Base-by-base conservation (phyloP, 2,329 filamentous ascomycete species). In the Ophiostoma sp. region DNA sequence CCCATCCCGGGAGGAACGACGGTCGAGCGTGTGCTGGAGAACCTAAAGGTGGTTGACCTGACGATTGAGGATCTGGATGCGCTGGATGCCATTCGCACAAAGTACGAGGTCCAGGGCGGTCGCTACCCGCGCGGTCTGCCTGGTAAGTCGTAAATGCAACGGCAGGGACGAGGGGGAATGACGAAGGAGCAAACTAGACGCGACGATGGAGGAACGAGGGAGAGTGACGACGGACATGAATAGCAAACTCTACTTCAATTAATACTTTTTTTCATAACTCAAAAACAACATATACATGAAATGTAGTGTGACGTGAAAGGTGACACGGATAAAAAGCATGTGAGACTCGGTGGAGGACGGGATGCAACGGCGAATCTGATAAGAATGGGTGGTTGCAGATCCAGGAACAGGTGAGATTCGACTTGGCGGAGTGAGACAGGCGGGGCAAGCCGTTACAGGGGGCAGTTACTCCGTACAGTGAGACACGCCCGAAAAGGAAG, bases 11-110 rank as follows among this genome's bases (percentile, higher is more conserved):
- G 80, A 2, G 80, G 79, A 19, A 81, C 83, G 0, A 85, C 80
- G 9, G 78, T 79, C 31, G 81, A 79, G 28, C 81, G 86, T 15
- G 80, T 88, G 5, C 73, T 80, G 22, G 87, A 89, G 79, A 89
- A 89, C 75, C 78, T 79, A 72, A 82, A 80, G 73, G 69, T 79
- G 22, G 78, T 83, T 2, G 76, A 78, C 5, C 77, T 86, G 31
- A 81, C 77, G 2, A 76, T 79, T 7, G 80, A 78, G 1, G 84
- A 86, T 22, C 45, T 83, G 72, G 77, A 74, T 3, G 81, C 81
- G 48, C 81, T 86, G 57, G 80, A 84, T 73, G 71, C 59, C 9
- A 72, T 77, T 15, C 45, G 76, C 50, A 33, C 66, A 42, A 71
- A 70, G 48, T 71, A 74, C 61, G 69, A 70, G 12, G 61, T 75